These are phyloP conservation scores for Actinidia polygama DNA, from an alignment of 179 eudicot species.

Conservation along the genomic window DNA sequence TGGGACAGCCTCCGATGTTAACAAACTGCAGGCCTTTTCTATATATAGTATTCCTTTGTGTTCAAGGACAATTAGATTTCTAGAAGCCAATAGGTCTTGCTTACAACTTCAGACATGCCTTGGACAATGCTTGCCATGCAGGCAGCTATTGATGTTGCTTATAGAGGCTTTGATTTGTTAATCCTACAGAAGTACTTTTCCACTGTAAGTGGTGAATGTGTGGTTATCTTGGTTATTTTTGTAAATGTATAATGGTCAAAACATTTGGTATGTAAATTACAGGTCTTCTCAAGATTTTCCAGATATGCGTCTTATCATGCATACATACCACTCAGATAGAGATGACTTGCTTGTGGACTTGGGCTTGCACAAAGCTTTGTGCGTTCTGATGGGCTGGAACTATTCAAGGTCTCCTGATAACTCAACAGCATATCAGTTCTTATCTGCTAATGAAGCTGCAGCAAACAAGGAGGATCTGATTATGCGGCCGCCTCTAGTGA, in stretches of 20 bases:
- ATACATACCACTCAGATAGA: conserved; percentile 76
- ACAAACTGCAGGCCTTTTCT: neutral
- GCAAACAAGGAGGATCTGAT: conserved; percentile 84
- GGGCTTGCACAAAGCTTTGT: conserved; percentile 96
- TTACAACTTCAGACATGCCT: neutral
- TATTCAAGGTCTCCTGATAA: conserved; percentile 80
- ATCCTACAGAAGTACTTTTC: conserved; percentile 6
- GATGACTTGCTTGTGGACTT: conserved; percentile 71
- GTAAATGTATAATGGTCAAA: conserved; percentile 26
- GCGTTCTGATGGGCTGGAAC: conserved; percentile 96
- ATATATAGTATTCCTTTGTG: neutral
- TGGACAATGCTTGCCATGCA: neutral
- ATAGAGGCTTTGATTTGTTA: neutral
- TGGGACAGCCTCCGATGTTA: neutral
- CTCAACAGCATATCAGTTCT: conserved; percentile 69
- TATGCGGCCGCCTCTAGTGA: conserved; percentile 92
- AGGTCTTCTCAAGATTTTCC: conserved; percentile 91
- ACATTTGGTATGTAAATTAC: conserved; percentile 67
- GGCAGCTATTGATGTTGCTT: neutral
- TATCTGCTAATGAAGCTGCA: conserved; percentile 79
- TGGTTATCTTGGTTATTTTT: conserved; percentile 19
- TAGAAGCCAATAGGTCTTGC: neutral
- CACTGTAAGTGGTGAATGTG: neutral
- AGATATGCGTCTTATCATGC: conserved; percentile 90
- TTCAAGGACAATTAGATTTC: neutral